phyloP scores from a whole-genome alignment of 148 eudicot species.

The Rhododendron griersonianum region DNA sequence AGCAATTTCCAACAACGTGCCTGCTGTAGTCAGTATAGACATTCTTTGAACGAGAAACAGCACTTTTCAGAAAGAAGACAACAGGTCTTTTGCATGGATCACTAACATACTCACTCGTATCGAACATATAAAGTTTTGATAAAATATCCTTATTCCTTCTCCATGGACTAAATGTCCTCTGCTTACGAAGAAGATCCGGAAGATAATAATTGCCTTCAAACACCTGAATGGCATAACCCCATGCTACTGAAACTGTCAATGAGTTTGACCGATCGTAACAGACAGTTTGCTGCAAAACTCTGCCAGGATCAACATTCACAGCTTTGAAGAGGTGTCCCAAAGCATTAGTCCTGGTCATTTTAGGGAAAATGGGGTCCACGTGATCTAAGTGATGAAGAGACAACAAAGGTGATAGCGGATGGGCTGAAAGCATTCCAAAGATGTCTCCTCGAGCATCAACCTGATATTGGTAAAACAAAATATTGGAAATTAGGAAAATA shows the following conservation, averaged over 20 bases:
- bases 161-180: conserved; percentile 71
- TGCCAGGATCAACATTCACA: conserved; percentile 33
- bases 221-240: conserved; percentile 77
- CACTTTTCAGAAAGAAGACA: conserved; percentile 53
- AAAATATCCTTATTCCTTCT: conserved; percentile 38
- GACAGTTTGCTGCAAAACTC: conserved; percentile 44
- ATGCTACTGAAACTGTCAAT: conserved; percentile 41
- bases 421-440: conserved; percentile 68
- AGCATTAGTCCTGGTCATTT: conserved; percentile 28
- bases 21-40: conserved; percentile 42
- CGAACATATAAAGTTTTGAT: conserved; percentile 36
- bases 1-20: conserved; percentile 34
- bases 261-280: conserved; percentile 36
- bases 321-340: conserved; percentile 43
- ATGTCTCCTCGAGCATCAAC: conserved; percentile 72
- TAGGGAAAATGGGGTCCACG: conserved; percentile 47
- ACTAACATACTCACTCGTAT: conserved; percentile 44
- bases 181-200: conserved; percentile 50
- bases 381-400: conserved; percentile 44
- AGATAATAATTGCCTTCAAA: conserved; percentile 60
- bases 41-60: conserved; percentile 30
- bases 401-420: conserved; percentile 49
- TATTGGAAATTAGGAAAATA: not conserved
- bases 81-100: conserved; percentile 62
- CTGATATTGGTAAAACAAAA: conserved; percentile 27